Base-by-base conservation (phyloP, 1,284 basidiomycete species). In the Malassezia globosa region DNA sequence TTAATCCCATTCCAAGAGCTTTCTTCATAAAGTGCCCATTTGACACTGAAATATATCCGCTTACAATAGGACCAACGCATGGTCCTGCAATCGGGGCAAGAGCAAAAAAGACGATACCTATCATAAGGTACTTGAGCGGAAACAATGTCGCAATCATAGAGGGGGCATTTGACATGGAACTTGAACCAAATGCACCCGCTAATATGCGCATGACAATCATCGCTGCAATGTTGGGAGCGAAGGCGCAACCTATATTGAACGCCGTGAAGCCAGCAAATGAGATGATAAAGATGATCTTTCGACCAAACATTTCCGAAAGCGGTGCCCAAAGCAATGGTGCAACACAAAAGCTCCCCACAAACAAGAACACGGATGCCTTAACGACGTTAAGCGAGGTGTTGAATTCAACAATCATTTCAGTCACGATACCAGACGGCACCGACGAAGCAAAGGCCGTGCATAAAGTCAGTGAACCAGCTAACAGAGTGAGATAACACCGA, bases 51-150 rank as follows among this genome's bases (percentile, higher is more conserved):
- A 80, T 79, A 62, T 68, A 73, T 7, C 68, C 63, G 4, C 68
- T 64, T 29, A 66, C 58, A 21, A 72, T 64, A 1, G 72, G 72
- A 14, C 69, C 72, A 3, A 72, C 21, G 11, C 76, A 75, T 16
- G 83, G 83, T 7, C 83, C 83, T 5, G 82, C 82, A 60, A 87
- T 87, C 1, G 85, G 85, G 4, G 83, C 82, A 5, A 84, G 67
- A 1, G 80, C 77, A 63, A 84, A 85, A 41, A 82, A 66, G 13
- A 80, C 79, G 46, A 85, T 73, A 0, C 84, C 83, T 46, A 80
- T 78, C 7, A 83, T 83, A 40, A 84, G 76, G 25, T 76, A 77
- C 54, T 78, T 78, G 0, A 77, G 76, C 55, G 83, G 81, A 82
- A 83, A 87, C 38, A 78, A 64, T 48, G 76, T 74, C 8, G 81